A percentile compares a stretch with the other conserved stretches of the same genome.
Conservation (phyloP, 2,329 filamentous ascomycete genomes). For the Hortaea werneckii region DNA sequence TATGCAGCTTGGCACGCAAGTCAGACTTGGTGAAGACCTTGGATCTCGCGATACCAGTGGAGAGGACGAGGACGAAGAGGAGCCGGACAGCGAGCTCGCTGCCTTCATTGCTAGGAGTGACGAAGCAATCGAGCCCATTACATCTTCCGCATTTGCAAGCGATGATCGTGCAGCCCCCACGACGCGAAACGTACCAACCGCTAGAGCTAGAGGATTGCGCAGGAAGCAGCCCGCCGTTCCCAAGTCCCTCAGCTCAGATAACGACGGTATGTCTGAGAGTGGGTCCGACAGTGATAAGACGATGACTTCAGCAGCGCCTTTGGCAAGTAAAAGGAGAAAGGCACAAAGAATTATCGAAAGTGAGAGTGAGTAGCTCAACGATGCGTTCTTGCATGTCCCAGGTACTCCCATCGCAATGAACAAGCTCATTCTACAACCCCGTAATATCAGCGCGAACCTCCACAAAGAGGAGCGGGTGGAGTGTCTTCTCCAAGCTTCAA, state of each 20-base stretch:
- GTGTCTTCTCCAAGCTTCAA: too few relatives aligned
- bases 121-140: constrained; percentile 25
- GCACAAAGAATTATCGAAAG: constrained; percentile 10
- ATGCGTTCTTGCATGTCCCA: too few relatives aligned
- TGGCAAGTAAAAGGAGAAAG: constrained; percentile 4
- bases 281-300: constrained; percentile 1
- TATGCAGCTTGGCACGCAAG: constrained; percentile 26
- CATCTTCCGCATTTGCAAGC: constrained; percentile 16
- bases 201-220: neutral
- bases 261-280: neutral
- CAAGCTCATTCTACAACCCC: too few relatives aligned
- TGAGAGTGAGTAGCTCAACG: constrained; percentile 8
- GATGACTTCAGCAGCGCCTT: neutral
- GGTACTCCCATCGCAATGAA: too few relatives aligned
- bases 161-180: neutral
- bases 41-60: constrained; percentile 36
- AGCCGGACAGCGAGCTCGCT: constrained; percentile 35
- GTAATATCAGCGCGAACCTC: too few relatives aligned
- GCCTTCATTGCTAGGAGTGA: constrained; percentile 37
- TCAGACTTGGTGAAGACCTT: constrained; percentile 24
- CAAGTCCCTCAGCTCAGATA: neutral
- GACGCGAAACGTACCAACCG: neutral
- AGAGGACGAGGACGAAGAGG: constrained; percentile 33
- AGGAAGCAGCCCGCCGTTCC: neutral
- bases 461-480: too few relatives aligned